Base-by-base conservation (phyloP, 192 early-diverging fungal species). In the Rhizoclosmatium sp. region DNA sequence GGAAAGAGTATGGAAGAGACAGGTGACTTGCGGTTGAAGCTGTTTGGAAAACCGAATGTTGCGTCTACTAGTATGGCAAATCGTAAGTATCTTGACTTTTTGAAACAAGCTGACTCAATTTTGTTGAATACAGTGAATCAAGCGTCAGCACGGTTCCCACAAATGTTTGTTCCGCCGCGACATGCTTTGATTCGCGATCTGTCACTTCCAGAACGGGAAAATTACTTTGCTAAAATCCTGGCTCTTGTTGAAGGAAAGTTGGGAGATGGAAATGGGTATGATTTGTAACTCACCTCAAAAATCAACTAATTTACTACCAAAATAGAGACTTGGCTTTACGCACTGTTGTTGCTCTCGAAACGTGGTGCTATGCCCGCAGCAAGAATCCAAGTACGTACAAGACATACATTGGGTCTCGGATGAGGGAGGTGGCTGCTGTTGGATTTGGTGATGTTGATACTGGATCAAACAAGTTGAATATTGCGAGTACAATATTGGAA, bases 221-320 rank as follows among this genome's bases (percentile, higher is more conserved):
- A 59, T 4, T 59, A 31, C 47, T 78, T 61, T 69, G 77, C 31
- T 46, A 78, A 78, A 45, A 71, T 78, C 23, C 58, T 61, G 31
- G 58, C 42, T 0, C 45, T 62, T 12, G 40, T 31, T 19, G 77
- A 56, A 59, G 44, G 21, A 56, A 78, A 68, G 77, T 45, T 75
- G 56, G 59, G 56, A 21, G 45, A 44, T 23, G 66, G 12, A 21
- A 5, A 65, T 16, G 21, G 31, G 71, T 58, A 31, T 54, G 71
- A n/a, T 21, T 73, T 5, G 31, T 40, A 54, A 31, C 54, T 21
- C 23, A 65, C 60, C 60, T 65, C n/a, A 4, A 19, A 4, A 12
- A 54, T 73, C 4, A 58, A 54, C 4, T 47, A 65, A 23, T 42
- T 61, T 68, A 16, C 51, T 47, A 31, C 16, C 16, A 39, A 31